Conservation (phyloP, 306 rosid genomes). For the Dryas octopetala region DNA sequence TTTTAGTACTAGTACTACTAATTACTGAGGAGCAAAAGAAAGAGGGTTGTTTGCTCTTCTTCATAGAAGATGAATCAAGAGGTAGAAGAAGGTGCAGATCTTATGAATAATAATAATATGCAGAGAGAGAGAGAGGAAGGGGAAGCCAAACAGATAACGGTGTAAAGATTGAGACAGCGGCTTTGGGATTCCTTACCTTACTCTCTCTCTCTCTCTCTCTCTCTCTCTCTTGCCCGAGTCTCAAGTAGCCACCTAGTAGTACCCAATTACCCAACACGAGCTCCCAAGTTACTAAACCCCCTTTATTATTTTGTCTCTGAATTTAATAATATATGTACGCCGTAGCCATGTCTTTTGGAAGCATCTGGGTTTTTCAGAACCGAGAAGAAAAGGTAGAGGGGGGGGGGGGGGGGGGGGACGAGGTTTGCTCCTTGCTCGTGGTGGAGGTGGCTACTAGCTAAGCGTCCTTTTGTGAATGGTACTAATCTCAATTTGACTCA, state of each 20-base stretch:
- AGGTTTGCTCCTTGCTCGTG: slow-evolving; percentile 19
- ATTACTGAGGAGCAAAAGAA: not conserved
- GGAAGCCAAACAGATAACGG: slow-evolving; percentile 72
- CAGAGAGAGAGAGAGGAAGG: too few species aligned
- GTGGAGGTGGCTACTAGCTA: slow-evolving; percentile 49
- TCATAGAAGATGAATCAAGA: slow-evolving; percentile 4
- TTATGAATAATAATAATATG: too few species aligned
- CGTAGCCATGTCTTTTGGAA: slow-evolving; percentile 59
- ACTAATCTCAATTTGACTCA: slow-evolving; percentile 26
- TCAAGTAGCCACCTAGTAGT: not conserved
- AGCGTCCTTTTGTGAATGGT: slow-evolving; percentile 53
- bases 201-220: slow-evolving; percentile 14
- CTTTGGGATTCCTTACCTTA: slow-evolving; percentile 50
- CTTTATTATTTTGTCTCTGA: not conserved
- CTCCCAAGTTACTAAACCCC: slow-evolving; percentile 49
- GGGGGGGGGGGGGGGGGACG: slow-evolving; percentile 31
- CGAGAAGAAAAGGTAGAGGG: slow-evolving; percentile 28
- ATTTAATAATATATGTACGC: slow-evolving; percentile 39
- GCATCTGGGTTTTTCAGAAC: slow-evolving; percentile 41
- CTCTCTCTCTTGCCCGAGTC: slow-evolving; percentile 19
- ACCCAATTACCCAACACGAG: slow-evolving; percentile 45
- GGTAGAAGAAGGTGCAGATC: not conserved
- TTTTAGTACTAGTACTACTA: not conserved
- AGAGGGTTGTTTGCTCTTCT: not conserved
- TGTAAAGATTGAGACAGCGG: slow-evolving; percentile 73